phyloP scores from a whole-genome alignment of 495 filamentous ascomycete genomes.

The Pyrenula aspistea region DNA sequence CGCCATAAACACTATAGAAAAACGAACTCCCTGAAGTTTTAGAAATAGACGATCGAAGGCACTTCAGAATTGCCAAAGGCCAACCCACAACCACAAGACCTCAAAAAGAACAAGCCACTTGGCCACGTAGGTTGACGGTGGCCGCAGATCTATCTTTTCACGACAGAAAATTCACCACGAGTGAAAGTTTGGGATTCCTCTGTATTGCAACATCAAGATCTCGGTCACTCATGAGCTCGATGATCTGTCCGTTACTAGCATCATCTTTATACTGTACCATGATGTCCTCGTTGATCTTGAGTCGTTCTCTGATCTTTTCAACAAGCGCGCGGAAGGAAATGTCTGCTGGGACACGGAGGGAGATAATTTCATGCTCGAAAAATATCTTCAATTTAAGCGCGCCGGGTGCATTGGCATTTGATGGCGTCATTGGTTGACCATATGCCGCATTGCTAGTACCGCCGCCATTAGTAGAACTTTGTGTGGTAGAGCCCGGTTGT shows the following conservation, averaged over 20 bases:
- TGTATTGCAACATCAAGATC: slow-evolving; percentile 71
- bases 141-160: slow-evolving; percentile 18
- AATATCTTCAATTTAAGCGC: slow-evolving; percentile 89
- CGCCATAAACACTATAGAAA: too few relatives aligned
- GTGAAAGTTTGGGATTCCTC: slow-evolving; percentile 74
- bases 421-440: slow-evolving; percentile 6
- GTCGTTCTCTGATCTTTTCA: slow-evolving; percentile 66
- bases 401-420: slow-evolving; percentile 27
- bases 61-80: too few relatives aligned
- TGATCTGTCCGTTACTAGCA: slow-evolving; percentile 51
- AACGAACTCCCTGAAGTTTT: too few relatives aligned
- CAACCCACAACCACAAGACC: too few relatives aligned
- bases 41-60: too few relatives aligned
- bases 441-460: slow-evolving; percentile 9
- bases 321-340: slow-evolving; percentile 68
- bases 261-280: slow-evolving; percentile 83
- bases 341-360: slow-evolving; percentile 74
- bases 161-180: slow-evolving; percentile 56
- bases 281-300: slow-evolving; percentile 63
- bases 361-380: slow-evolving; percentile 80
- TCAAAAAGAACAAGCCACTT: too few relatives aligned
- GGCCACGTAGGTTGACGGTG: too few relatives aligned
- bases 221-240: slow-evolving; percentile 61
- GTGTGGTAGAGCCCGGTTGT: slow-evolving; percentile 62
- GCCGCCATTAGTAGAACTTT: slow-evolving; percentile 37